Percentiles rank a stretch among this genome's conserved stretches.
Evolutionary conservation across 2,329 filamentous ascomycete genomes (phyloP).

Genomic region (Ilyonectria robusta): DNA sequence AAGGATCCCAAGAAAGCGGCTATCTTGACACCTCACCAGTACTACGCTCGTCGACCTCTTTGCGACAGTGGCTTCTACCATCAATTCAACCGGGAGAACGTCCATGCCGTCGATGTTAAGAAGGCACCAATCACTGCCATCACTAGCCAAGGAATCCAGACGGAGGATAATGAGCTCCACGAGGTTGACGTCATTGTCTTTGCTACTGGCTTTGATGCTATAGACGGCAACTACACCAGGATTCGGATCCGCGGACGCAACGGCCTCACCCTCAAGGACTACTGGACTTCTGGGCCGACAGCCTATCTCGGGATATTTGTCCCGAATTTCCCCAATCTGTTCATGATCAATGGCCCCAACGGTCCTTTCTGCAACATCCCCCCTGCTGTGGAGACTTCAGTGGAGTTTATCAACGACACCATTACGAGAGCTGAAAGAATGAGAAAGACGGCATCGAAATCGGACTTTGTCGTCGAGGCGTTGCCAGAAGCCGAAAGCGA

Average conservation of each 20-base stretch:
- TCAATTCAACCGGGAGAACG: slow-evolving; percentile 61
- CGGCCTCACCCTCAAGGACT: not conserved
- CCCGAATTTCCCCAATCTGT: slow-evolving; percentile 21
- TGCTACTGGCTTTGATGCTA: slow-evolving; percentile 60
- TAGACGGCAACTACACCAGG: slow-evolving; percentile 29
- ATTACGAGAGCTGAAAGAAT: too few species aligned
- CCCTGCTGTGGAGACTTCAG: slow-evolving; percentile 2
- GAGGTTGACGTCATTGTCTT: slow-evolving; percentile 55
- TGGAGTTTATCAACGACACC: too few species aligned
- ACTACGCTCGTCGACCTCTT: slow-evolving; percentile 38
- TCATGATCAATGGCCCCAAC: slow-evolving; percentile 22
- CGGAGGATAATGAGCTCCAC: slow-evolving; percentile 50
- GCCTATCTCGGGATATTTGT: slow-evolving; percentile 1
- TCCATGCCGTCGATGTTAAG: slow-evolving; percentile 62
- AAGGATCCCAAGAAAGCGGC: slow-evolving; percentile 40
- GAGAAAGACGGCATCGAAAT: too few species aligned
- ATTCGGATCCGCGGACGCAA: slow-evolving; percentile 6
- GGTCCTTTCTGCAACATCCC: slow-evolving; percentile 27
- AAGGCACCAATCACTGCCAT: slow-evolving; percentile 57
- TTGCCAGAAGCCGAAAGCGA: too few species aligned
- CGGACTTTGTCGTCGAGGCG: too few species aligned
- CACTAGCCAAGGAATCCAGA: slow-evolving; percentile 53
- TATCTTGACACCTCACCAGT: slow-evolving; percentile 33
- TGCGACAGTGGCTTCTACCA: slow-evolving; percentile 65
- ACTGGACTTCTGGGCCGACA: slow-evolving; percentile 5